Evolutionary conservation across 2,329 filamentous ascomycete species (phyloP).

Genomic region (Apiospora saccharicola): DNA sequence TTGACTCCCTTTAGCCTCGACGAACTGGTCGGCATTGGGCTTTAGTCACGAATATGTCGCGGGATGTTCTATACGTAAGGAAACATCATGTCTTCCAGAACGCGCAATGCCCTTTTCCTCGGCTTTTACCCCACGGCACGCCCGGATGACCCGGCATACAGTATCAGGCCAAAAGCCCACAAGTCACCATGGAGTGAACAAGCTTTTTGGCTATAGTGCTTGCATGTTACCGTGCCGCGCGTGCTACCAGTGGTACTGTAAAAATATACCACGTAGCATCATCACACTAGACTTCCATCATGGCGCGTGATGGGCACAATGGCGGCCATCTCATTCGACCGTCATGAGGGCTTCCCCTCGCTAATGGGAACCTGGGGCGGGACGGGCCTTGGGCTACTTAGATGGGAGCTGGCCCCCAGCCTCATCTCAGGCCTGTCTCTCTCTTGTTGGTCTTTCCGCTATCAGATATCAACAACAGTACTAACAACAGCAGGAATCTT

Average conservation of each 20-base stretch:
- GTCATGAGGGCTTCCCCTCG: slow-evolving; percentile 7
- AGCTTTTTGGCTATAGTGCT: neutral
- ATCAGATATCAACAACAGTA: neutral
- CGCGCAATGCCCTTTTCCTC: neutral
- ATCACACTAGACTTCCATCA: neutral
- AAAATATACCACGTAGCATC: neutral
- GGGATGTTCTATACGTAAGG: neutral
- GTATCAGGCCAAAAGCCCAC: too few species aligned
- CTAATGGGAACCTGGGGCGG: neutral
- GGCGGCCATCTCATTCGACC: neutral
- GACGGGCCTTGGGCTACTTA: slow-evolving; percentile 10
- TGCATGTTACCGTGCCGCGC: slow-evolving; percentile 1
- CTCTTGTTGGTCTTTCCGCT: neutral
- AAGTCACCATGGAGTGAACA: too few species aligned
- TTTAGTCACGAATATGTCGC: neutral
- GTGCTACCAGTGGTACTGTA: neutral
- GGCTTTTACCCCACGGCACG: neutral
- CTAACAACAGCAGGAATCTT: neutral
- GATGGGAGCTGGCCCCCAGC: neutral
- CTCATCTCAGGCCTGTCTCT: neutral
- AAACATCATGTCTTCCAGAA: neutral
- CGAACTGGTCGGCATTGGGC: neutral
- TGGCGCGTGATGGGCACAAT: neutral
- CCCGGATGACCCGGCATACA: too few species aligned
- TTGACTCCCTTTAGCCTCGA: neutral